phyloP scores from a whole-genome alignment of 768 basidiomycete species.

The Sporobolomyces roseus region DNA sequence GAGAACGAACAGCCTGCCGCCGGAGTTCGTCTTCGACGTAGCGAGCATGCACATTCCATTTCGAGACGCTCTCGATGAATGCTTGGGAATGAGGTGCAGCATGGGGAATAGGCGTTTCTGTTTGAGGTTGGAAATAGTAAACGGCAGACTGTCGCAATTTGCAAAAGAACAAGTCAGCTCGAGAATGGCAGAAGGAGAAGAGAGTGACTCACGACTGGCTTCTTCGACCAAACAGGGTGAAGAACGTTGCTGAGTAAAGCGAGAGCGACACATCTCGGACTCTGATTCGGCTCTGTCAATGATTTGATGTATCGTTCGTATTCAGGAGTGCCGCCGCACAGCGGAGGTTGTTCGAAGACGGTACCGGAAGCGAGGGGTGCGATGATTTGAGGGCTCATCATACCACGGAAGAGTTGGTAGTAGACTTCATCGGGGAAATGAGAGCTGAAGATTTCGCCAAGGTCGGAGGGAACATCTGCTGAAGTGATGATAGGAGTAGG shows the following conservation, averaged over 20 bases:
- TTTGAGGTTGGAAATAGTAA: conserved; percentile 50
- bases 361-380: conserved; percentile 91
- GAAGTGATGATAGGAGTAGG: conserved; percentile 62
- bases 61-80: conserved; percentile 77
- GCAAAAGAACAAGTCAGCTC: neutral
- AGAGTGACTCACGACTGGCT: conserved; percentile 57
- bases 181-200: neutral
- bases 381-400: conserved; percentile 80
- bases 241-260: conserved; percentile 78
- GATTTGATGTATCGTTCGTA: conserved; percentile 92
- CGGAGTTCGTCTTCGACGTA: conserved; percentile 90
- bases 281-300: conserved; percentile 88
- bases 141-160: conserved; percentile 34
- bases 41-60: conserved; percentile 81
- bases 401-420: conserved; percentile 89
- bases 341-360: conserved; percentile 76
- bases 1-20: conserved; percentile 81
- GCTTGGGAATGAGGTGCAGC: conserved; percentile 73
- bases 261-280: conserved; percentile 83
- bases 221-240: conserved; percentile 74
- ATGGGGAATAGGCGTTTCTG: conserved; percentile 59
- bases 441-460: conserved; percentile 91
- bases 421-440: conserved; percentile 94
- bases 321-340: conserved; percentile 91
- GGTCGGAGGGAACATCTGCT: conserved; percentile 80